A percentile compares a stretch with the other conserved stretches of the same genome.
Evolutionary conservation across 169 alveolate species (phyloP).

Genomic region (Plasmodium malariae): DNA sequence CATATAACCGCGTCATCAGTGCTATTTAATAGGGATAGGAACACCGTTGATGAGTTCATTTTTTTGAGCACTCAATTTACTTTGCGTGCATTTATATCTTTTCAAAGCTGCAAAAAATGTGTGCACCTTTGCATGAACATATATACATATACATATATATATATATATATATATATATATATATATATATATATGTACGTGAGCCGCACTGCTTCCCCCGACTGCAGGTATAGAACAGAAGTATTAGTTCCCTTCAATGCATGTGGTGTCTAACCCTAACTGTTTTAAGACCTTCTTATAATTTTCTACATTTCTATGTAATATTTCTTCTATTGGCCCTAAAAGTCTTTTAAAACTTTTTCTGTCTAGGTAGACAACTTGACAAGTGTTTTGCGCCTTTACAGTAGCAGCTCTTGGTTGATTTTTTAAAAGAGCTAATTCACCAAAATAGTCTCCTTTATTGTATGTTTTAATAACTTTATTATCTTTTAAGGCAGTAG

Average conservation of each 20-base stretch:
- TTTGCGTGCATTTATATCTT: no score
- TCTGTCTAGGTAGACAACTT: constrained; percentile 93
- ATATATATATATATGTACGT: no score
- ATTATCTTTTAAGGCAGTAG: constrained; percentile 94
- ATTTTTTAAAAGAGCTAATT: constrained; percentile 94
- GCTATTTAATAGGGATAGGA: no score
- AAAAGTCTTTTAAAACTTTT: constrained; percentile 94
- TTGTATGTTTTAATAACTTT: constrained; percentile 89
- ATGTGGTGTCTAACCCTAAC: constrained; percentile 75
- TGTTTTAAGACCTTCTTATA: constrained; percentile 86
- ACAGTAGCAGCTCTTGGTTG: constrained; percentile 97
- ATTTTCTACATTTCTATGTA: constrained; percentile 94
- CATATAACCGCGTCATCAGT: no score
- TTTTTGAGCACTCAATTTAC: no score
- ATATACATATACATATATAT: no score
- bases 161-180: no score
- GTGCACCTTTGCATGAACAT: no score
- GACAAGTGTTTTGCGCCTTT: constrained; percentile 88
- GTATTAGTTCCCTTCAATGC: constrained; percentile 44
- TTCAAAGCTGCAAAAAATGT: no score
- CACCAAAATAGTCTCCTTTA: constrained; percentile 98
- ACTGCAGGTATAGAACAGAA: not conserved
- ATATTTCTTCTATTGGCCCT: constrained; percentile 96
- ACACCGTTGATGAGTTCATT: no score
- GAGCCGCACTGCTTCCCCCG: not conserved